These are phyloP conservation scores for Colletotrichum liaoningense DNA, from an alignment of 2,329 filamentous ascomycete species.

Conservation along the genomic window DNA sequence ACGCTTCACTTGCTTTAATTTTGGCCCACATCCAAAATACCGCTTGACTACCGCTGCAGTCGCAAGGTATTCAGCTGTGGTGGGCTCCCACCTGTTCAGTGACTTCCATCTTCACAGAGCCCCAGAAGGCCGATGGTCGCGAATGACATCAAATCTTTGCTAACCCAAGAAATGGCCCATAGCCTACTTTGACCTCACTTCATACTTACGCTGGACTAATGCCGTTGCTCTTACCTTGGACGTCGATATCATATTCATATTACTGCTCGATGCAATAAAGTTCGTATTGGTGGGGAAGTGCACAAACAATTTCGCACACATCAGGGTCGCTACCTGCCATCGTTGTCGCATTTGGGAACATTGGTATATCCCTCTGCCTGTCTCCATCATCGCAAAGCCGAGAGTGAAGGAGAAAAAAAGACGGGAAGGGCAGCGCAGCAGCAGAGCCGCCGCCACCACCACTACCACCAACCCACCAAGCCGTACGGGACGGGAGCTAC, in stretches of 20 bases:
- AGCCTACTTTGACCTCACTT: slow-evolving; percentile 3
- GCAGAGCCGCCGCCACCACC: background rate
- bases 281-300: background rate
- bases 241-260: background rate
- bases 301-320: background rate
- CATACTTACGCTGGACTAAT: background rate
- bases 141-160: slow-evolving; percentile 27
- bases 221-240: background rate
- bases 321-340: background rate
- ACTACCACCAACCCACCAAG: background rate
- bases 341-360: background rate
- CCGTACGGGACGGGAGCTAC: background rate
- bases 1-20: background rate
- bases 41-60: background rate
- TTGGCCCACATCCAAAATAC: background rate
- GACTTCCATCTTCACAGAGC: background rate
- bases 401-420: background rate
- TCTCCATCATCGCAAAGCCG: background rate
- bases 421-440: background rate
- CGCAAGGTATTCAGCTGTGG: background rate
- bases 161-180: slow-evolving; percentile 9
- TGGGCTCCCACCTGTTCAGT: background rate
- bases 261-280: background rate
- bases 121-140: slow-evolving; percentile 4
- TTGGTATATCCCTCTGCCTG: too few relatives aligned